These are phyloP conservation scores for Talaromyces albobiverticillius DNA, from an alignment of 2,329 filamentous ascomycete genomes.

Conservation along the genomic window DNA sequence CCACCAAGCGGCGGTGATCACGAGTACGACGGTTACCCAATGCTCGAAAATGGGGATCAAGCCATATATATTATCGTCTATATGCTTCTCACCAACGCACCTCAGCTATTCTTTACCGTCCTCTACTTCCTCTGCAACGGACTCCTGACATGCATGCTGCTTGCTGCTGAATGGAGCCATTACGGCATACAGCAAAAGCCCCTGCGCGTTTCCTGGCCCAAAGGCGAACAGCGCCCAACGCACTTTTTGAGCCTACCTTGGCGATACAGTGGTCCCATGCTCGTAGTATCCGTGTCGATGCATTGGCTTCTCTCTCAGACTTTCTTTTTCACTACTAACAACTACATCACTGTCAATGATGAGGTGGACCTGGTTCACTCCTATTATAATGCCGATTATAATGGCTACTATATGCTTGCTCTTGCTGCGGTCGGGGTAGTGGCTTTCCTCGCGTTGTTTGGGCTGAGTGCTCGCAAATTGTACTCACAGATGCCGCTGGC, in stretches of 20 bases:
- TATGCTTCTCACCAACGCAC: neutral
- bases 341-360: no score
- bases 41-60: no score
- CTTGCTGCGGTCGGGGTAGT: neutral
- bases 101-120: constrained; percentile 22
- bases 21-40: no score
- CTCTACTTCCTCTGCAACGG: constrained; percentile 36
- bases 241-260: neutral
- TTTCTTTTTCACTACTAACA: neutral
- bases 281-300: neutral
- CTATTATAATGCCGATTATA: neutral
- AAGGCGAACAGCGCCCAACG: neutral
- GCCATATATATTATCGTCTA: no score
- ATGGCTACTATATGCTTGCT: neutral
- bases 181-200: constrained; percentile 27
- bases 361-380: neutral
- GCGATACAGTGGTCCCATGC: neutral
- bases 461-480: neutral
- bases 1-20: no score
- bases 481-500: constrained; percentile 10
- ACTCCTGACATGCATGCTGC: constrained; percentile 45
- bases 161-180: constrained; percentile 48
- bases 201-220: neutral
- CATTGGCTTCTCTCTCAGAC: neutral
- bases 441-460: neutral